Evolutionary conservation across 306 rosid species (phyloP).

Genomic region (Trifolium repens): DNA sequence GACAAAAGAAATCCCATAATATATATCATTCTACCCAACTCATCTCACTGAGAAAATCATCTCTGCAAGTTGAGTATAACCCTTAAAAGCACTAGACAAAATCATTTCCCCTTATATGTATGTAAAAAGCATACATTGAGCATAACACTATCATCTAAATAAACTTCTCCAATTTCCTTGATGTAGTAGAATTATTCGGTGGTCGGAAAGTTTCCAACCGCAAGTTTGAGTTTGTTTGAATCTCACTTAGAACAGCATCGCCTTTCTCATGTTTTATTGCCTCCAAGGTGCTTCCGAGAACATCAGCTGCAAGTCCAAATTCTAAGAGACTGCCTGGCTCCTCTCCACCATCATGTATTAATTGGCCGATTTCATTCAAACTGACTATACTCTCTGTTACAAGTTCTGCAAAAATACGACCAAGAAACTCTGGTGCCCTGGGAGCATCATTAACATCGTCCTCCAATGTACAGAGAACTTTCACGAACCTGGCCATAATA

Average conservation of each 20-base stretch:
- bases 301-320: constrained; percentile 78
- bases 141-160: constrained; percentile 66
- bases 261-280: constrained; percentile 66
- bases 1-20: constrained; percentile 43
- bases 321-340: constrained; percentile 66
- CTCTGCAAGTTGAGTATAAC: constrained; percentile 51
- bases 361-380: constrained; percentile 63
- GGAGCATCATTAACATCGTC: constrained; percentile 92
- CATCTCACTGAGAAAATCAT: constrained; percentile 48
- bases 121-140: constrained; percentile 59
- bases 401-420: constrained; percentile 59
- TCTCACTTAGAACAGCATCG: constrained; percentile 56
- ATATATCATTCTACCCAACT: constrained; percentile 54
- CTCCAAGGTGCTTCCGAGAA: constrained; percentile 75
- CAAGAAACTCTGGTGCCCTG: constrained; percentile 81
- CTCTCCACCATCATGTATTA: constrained; percentile 76
- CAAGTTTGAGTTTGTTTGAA: constrained; percentile 56
- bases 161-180: constrained; percentile 74
- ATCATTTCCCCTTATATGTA: constrained; percentile 5
- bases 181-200: constrained; percentile 51
- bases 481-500: constrained; percentile 61
- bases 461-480: constrained; percentile 68
- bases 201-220: constrained; percentile 69
- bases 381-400: constrained; percentile 61
- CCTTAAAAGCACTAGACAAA: constrained; percentile 57